Evolutionary conservation across 225 moss, liverwort and hornwort genomes (phyloP).

Genomic region (Lunularia cruciata): DNA sequence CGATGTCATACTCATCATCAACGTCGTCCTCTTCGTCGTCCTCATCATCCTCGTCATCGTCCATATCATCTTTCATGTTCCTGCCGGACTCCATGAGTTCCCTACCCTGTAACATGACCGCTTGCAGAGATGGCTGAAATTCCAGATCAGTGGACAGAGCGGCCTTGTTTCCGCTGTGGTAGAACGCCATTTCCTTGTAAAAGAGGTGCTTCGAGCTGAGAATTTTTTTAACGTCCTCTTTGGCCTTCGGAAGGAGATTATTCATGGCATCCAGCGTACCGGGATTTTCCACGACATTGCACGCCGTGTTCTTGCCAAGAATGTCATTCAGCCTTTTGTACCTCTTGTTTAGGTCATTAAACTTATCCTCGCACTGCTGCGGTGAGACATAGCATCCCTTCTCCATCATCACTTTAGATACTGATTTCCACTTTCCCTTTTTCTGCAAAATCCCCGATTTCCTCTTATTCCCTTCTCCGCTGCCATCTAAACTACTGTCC

Average conservation of each 20-base stretch:
- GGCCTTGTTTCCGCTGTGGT: conserved; percentile 52
- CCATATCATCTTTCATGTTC: conserved; percentile 43
- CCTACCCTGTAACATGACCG: conserved; percentile 34
- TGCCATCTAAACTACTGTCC: conserved; percentile 41
- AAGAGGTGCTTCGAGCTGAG: conserved; percentile 54
- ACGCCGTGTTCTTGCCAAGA: conserved; percentile 46
- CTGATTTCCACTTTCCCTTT: conserved; percentile 59
- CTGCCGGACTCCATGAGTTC: conserved; percentile 38
- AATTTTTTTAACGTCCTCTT: conserved; percentile 53
- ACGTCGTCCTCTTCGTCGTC: conserved; percentile 42
- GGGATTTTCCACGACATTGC: conserved; percentile 41
- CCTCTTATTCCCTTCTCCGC: conserved; percentile 40
- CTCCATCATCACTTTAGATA: conserved; percentile 53
- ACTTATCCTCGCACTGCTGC: conserved; percentile 61
- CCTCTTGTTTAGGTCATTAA: conserved; percentile 59
- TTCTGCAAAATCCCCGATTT: conserved; percentile 51
- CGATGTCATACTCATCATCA: conserved; percentile 41
- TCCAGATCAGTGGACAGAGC: conserved; percentile 48
- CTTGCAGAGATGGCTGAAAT: conserved; percentile 43
- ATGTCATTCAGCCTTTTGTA: conserved; percentile 57
- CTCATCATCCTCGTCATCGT: conserved; percentile 50
- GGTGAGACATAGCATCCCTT: conserved; percentile 54
- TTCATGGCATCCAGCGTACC: conserved; percentile 39
- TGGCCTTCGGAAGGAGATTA: conserved; percentile 37
- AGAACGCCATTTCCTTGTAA: conserved; percentile 54